These are phyloP conservation scores for Penicillium sp. DNA, from an alignment of 2,329 filamentous ascomycete species.

Conservation along the genomic window DNA sequence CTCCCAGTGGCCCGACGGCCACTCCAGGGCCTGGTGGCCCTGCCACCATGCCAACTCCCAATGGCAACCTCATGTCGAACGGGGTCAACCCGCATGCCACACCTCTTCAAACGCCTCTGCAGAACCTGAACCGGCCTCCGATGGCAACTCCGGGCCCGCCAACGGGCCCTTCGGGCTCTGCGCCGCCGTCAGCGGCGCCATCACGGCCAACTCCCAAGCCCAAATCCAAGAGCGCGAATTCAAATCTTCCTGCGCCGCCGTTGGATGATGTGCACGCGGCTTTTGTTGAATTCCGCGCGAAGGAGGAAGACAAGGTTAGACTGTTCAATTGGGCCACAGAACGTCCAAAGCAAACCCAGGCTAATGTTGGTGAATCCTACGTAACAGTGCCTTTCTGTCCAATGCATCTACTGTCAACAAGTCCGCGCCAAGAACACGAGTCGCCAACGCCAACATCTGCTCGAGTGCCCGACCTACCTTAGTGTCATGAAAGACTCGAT, in stretches of 20 bases:
- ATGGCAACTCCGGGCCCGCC: conserved; percentile 35
- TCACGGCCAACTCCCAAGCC: conserved; percentile 35
- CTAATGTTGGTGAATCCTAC: not conserved
- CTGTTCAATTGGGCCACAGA: not conserved
- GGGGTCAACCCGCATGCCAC: conserved; percentile 40
- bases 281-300: conserved; percentile 45
- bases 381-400: conserved; percentile 42
- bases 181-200: conserved; percentile 28
- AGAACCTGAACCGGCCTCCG: conserved; percentile 36
- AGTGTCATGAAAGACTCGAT: conserved; percentile 50
- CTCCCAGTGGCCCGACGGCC: conserved; percentile 35
- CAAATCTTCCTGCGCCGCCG: conserved; percentile 42
- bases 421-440: conserved; percentile 48
- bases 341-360: not conserved
- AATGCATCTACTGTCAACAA: conserved; percentile 48
- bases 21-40: conserved; percentile 29
- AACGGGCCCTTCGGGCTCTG: conserved; percentile 23
- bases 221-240: conserved; percentile 33
- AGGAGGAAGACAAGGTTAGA: conserved; percentile 43
- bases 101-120: conserved; percentile 39
- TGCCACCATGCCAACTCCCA: conserved; percentile 36
- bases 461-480: conserved; percentile 46
- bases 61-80: conserved; percentile 40
- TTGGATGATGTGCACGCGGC: conserved; percentile 46
- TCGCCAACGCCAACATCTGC: conserved; percentile 44